A percentile compares a stretch with the other conserved stretches of the same genome.
phyloP scores from a whole-genome alignment of 1,284 basidiomycete genomes.

The Pascua sp. region DNA sequence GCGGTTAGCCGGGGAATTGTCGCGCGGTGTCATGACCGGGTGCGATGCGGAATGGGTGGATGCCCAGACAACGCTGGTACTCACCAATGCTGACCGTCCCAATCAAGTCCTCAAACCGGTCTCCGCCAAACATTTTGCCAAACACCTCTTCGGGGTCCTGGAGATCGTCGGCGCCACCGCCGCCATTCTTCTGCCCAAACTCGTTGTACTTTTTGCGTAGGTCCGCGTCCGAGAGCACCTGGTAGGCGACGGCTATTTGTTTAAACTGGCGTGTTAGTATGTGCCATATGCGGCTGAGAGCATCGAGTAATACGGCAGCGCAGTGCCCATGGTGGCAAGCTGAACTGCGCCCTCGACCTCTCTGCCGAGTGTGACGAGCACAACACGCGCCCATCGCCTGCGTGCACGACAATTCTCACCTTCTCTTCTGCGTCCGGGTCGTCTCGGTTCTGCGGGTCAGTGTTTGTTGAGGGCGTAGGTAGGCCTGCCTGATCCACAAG shows the following conservation, averaged over 20 bases:
- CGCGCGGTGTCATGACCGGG: no score
- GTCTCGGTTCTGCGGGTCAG: constrained; percentile 67
- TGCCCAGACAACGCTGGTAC: constrained; percentile 7
- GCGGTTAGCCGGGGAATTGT: constrained; percentile 47
- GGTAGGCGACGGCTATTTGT: constrained; percentile 78
- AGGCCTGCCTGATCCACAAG: background rate
- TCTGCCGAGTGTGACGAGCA: background rate
- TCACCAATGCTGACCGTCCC: constrained; percentile 52
- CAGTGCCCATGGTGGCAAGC: background rate
- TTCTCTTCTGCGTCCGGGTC: constrained; percentile 85
- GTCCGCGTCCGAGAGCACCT: constrained; percentile 76
- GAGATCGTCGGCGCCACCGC: constrained; percentile 42
- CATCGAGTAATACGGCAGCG: background rate
- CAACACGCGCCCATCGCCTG: no score
- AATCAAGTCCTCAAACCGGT: constrained; percentile 53
- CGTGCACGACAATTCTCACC: constrained; percentile 42
- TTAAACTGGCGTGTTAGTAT: constrained; percentile 59
- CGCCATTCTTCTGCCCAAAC: constrained; percentile 53
- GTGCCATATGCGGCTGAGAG: background rate
- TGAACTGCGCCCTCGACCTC: no score
- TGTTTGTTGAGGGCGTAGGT: background rate
- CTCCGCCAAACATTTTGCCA: constrained; percentile 75
- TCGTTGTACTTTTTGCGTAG: constrained; percentile 93
- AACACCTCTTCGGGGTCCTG: constrained; percentile 83
- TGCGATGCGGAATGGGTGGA: background rate